Percentiles rank a stretch among this genome's conserved stretches.
phyloP scores from a whole-genome alignment of 768 basidiomycete genomes.

The Panus rudis region DNA sequence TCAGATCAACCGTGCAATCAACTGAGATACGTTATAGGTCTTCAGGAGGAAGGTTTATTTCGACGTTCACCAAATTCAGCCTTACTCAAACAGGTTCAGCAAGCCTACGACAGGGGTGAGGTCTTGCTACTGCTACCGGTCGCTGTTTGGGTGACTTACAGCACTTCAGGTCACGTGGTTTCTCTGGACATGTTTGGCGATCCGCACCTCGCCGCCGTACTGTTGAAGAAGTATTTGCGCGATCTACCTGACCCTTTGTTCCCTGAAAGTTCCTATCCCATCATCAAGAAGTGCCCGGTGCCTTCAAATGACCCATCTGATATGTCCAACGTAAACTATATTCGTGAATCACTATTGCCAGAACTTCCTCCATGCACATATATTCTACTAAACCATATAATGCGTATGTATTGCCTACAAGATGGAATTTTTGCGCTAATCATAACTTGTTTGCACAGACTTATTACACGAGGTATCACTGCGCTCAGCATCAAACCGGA shows the following conservation, averaged over 20 bases:
- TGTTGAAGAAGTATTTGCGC: constrained; percentile 80
- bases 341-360: constrained; percentile 62
- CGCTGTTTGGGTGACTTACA: too few species aligned
- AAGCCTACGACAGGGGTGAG: constrained; percentile 78
- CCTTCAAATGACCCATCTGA: constrained; percentile 47
- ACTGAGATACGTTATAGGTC: constrained; percentile 23
- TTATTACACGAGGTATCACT: constrained; percentile 75
- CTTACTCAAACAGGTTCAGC: constrained; percentile 65
- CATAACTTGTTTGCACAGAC: constrained; percentile 35
- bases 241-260: constrained; percentile 79
- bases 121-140: neutral
- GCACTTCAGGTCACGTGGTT: constrained; percentile 58
- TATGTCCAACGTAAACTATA: constrained; percentile 52
- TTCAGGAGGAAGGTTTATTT: constrained; percentile 76
- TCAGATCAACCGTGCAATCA: neutral
- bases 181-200: constrained; percentile 71
- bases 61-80: constrained; percentile 71
- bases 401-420: constrained; percentile 10
- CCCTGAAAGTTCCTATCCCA: constrained; percentile 57
- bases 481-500: constrained; percentile 57
- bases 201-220: constrained; percentile 75
- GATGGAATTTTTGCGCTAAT: neutral
- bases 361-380: constrained; percentile 64
- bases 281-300: constrained; percentile 61
- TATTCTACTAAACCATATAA: constrained; percentile 62